Base-by-base conservation (phyloP, 225 moss, liverwort and hornwort species). In the Polytrichum formosum region DNA sequence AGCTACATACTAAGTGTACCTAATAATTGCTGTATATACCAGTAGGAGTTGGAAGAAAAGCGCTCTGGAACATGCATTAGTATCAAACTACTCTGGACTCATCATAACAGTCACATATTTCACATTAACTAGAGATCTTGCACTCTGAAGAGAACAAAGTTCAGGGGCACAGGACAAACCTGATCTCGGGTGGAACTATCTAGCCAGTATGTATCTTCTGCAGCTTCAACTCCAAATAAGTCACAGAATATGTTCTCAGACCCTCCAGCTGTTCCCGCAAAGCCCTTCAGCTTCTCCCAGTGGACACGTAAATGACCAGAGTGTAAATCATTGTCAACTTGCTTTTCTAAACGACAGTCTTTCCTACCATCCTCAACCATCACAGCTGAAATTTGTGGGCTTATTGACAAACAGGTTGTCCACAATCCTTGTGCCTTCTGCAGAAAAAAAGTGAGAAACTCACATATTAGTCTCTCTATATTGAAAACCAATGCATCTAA, bases 161-260 rank as follows among this genome's bases (percentile, higher is more conserved):
- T 46, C 46, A 46, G 46, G 46, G 46, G 46, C 13, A 46, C 8
- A 46, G 46, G 1, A 71, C 46, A 9, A 77, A 94, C 98, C 91
- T 98, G 94, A 71, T 94, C 94, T 54, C 81, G 79, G 19, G 94
- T 92, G 58, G 98, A 98, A 80, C 98, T 98, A 78, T 98, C 98
- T 68, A 98, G 84, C 98, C 98, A 98, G 64, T 91, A 98, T 28
- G 94, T 92, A 76, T 98, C 88, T 74, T 87, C 86, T 30, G 85
- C 92, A 56, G 82, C 76, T 72, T 92, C 91, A 27, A 80, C 80
- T 66, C 91, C 90, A 79, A 91, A 98, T 62, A 98, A 82, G 71
- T 87, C 82, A 80, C 90, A 91, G 68, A 98, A 98, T 26, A 98
- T 84, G 55, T 80, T 88, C 73, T 76, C 91, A 59, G 97, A 92